Base-by-base conservation (phyloP, 768 basidiomycete species). In the Lentinula aciculospora region DNA sequence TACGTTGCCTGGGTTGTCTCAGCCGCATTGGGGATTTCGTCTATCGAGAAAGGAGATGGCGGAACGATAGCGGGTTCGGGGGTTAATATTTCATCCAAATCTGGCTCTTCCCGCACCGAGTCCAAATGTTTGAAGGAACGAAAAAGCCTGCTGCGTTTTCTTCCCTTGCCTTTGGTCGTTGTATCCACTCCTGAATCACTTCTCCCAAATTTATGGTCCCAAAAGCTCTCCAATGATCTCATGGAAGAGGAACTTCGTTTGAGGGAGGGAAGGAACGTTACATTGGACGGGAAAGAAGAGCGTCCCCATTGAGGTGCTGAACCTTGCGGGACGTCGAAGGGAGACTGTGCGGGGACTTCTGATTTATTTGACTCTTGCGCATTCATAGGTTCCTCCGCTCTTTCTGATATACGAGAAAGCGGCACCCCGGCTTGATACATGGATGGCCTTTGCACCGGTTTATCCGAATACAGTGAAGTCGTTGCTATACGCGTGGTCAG, bases 1-100 rank as follows among this genome's bases (percentile, higher is more conserved):
- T 71, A 63, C 4, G 80, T 76, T 8, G 83, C 86, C 29, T 61
- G 56, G 27, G 60, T 53, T 12, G 66, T 50, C 34, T 65, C 61
- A 13, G 29, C 53, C 45, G 13, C 47, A 23, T 51, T 63, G 1
- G 64, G 64, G 17, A 61, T 39, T 13, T 28, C 34, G 4, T 37
- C 50, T 28, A 60, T 36, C 17, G 60, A 57, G n/a, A n/a, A n/a
- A n/a, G n/a, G n/a, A 31, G 65, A 65, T 3, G 50, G 25, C 3
- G 42, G 42, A 3, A n/a, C 17, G 23, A 15, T 17, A 40, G 6
- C 17, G 39, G 13, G 15, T 17, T 40, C 39, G 39, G n/a, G 39
- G 7, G n/a, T 40, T n/a, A n/a, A n/a, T n/a, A n/a, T n/a, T 8
- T 9, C 1, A 10, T 23, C 42, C 7, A 6, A n/a, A 8, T 9